phyloP scores from a whole-genome alignment of 1,139 yeast genomes.

The Hemisphaericaspora subhashii region DNA sequence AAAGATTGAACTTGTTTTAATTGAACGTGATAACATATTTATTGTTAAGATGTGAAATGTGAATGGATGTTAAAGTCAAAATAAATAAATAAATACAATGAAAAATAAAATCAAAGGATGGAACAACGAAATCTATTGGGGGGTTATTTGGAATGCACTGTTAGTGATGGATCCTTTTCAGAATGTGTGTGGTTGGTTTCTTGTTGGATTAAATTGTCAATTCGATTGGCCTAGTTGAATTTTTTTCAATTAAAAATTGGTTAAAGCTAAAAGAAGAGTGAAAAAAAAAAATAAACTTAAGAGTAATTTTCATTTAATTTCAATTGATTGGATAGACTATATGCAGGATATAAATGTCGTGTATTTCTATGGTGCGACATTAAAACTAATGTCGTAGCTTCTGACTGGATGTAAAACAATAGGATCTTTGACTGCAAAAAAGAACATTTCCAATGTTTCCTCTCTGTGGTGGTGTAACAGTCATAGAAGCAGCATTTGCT shows the following conservation, averaged over 20 bases:
- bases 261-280: no score
- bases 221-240: neutral
- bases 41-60: conserved; percentile 6
- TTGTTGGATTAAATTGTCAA: no score
- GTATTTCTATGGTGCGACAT: neutral
- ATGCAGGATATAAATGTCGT: conserved; percentile 1
- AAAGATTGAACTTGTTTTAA: conserved; percentile 6
- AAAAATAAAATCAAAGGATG: no score
- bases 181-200: no score
- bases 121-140: neutral
- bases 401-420: neutral
- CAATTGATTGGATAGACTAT: conserved; percentile 1
- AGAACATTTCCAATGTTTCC: no score
- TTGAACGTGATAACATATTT: conserved; percentile 17
- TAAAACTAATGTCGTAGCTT: no score
- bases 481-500: no score
- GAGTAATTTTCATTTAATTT: conserved; percentile 2
- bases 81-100: conserved; percentile 1
- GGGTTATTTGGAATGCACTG: no score
- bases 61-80: neutral
- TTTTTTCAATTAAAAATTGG: neutral
- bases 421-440: neutral
- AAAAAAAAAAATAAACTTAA: neutral
- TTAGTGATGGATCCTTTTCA: no score
- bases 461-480: no score